Conservation (phyloP, 768 basidiomycete genomes). For the Gymnopilus junonius region DNA sequence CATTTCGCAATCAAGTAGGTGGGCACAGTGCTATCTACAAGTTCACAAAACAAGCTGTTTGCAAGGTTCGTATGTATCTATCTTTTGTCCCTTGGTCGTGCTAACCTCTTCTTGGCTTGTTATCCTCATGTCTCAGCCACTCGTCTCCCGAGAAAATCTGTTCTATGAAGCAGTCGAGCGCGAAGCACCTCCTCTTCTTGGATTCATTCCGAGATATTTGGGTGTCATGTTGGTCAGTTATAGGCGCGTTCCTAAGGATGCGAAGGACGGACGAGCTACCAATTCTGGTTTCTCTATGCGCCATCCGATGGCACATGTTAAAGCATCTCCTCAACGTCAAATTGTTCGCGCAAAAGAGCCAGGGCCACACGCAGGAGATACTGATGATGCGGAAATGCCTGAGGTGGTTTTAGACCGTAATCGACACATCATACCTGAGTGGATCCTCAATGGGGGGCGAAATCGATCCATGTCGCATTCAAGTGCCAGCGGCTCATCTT, state of each 20-base stretch:
- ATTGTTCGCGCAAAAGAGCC: constrained; percentile 30
- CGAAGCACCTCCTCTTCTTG: constrained; percentile 89
- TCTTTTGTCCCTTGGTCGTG: constrained; percentile 14
- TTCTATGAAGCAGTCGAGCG: constrained; percentile 98
- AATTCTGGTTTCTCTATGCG: constrained; percentile 28
- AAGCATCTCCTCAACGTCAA: constrained; percentile 25
- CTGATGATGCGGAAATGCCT: constrained; percentile 84
- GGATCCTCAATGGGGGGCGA: constrained; percentile 69
- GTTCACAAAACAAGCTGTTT: constrained; percentile 96
- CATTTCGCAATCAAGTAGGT: constrained; percentile 97
- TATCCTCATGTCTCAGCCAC: constrained; percentile 61
- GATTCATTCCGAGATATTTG: constrained; percentile 96
- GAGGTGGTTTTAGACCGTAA: constrained; percentile 92
- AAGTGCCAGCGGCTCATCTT: constrained; percentile 39
- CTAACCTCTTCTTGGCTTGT: constrained; percentile 27
- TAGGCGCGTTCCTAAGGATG: constrained; percentile 67
- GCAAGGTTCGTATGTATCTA: constrained; percentile 74
- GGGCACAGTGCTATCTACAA: constrained; percentile 98
- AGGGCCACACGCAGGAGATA: constrained; percentile 42
- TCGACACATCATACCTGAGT: constrained; percentile 95
- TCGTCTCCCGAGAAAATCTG: constrained; percentile 95
- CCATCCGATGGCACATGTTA: constrained; percentile 29
- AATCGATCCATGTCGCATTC: constrained; percentile 56
- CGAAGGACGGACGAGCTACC: constrained; percentile 10
- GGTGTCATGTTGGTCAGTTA: constrained; percentile 99